Evolutionary conservation across 306 rosid genomes (phyloP).

Genomic region (Trichosanthes truncata): DNA sequence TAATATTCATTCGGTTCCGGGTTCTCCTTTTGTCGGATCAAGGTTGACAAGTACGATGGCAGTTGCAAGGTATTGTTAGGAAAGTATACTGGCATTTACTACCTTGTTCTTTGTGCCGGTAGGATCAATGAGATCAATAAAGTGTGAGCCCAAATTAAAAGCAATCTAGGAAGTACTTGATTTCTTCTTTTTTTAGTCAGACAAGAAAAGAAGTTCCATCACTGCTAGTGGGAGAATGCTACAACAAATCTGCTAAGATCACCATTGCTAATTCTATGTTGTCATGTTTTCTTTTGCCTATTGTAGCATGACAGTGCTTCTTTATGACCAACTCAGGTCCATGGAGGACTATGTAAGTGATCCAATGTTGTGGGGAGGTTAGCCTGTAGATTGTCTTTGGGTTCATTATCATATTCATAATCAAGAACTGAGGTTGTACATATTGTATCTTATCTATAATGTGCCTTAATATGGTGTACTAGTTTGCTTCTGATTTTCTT

Average conservation of each 20-base stretch:
- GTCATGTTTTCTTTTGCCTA: constrained; percentile 3
- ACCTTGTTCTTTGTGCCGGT: not conserved
- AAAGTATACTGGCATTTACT: not conserved
- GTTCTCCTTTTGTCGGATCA: not conserved
- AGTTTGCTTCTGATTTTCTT: not conserved
- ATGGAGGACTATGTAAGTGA: not conserved
- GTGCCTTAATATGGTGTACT: not conserved
- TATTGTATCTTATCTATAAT: not conserved
- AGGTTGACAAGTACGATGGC: not conserved
- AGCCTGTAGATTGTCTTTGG: not conserved
- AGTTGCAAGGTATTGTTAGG: not conserved
- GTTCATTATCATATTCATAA: not conserved
- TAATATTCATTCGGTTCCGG: not conserved
- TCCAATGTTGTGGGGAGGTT: not conserved
- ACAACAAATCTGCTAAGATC: not conserved
- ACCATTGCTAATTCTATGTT: not conserved
- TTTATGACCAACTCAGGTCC: not conserved
- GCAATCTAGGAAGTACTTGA: not conserved
- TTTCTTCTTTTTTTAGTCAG: not conserved
- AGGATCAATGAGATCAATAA: not conserved
- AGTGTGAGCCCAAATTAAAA: not conserved
- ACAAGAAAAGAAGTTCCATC: not conserved
- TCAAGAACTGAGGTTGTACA: not conserved
- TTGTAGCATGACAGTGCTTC: not conserved
- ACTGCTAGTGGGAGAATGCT: not conserved